phyloP scores from a whole-genome alignment of 1,284 basidiomycete genomes.

The Microbotryum lychnidis-dioicae region DNA sequence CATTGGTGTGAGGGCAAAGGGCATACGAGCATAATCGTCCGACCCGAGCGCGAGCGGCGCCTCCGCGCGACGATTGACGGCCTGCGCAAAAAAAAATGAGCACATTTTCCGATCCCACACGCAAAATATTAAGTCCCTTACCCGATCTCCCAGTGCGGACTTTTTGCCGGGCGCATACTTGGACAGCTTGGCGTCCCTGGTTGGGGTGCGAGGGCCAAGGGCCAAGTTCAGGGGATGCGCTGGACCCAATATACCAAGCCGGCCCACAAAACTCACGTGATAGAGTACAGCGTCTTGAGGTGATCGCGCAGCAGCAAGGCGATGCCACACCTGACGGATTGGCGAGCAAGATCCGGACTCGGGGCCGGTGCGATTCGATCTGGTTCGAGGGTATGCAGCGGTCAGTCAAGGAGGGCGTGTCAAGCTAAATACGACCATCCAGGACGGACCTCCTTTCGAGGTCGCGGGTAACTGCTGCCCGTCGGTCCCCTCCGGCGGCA shows the following conservation, averaged over 20 bases:
- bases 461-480: neutral
- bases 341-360: slow-evolving; percentile 36
- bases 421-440: neutral
- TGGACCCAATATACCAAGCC: slow-evolving; percentile 51
- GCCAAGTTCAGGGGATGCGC: slow-evolving; percentile 45
- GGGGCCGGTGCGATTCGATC: neutral
- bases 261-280: slow-evolving; percentile 59
- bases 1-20: slow-evolving; percentile 54
- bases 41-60: slow-evolving; percentile 46
- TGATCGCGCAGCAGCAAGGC: slow-evolving; percentile 75
- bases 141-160: no score
- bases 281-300: slow-evolving; percentile 66
- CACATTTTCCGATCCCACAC: neutral
- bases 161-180: neutral
- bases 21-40: slow-evolving; percentile 55
- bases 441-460: neutral
- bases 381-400: neutral
- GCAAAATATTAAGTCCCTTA: neutral
- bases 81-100: slow-evolving; percentile 31
- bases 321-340: slow-evolving; percentile 65
- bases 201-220: neutral
- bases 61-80: slow-evolving; percentile 42
- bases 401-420: neutral
- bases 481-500: slow-evolving; percentile 26
- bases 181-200: no score